Percentiles rank a stretch among this genome's conserved stretches.
Conservation (phyloP, 2,329 filamentous ascomycete species). For the Aureobasidium sp. region DNA sequence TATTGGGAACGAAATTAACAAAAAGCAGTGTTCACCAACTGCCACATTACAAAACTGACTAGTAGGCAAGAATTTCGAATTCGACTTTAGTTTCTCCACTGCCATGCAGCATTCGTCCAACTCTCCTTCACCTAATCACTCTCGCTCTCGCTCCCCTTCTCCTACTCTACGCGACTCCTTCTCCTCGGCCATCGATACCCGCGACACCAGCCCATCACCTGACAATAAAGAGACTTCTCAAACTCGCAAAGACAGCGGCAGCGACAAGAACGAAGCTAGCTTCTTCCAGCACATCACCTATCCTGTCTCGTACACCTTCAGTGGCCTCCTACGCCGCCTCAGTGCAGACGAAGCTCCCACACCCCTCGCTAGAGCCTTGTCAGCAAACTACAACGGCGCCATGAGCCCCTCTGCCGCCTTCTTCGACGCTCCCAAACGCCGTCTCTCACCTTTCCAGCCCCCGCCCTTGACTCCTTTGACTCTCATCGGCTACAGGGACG, state of each 20-base stretch:
- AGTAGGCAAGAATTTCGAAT: background rate
- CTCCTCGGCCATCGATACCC: background rate
- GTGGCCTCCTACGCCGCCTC: conserved; percentile 41
- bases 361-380: conserved; percentile 29
- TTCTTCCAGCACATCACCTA: conserved; percentile 41
- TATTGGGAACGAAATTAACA: background rate
- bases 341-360: conserved; percentile 37
- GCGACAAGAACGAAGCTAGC: conserved; percentile 14
- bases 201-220: background rate
- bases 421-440: conserved; percentile 54
- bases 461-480: conserved; percentile 78
- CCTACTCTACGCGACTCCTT: background rate
- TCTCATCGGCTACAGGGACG: conserved; percentile 58
- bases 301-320: conserved; percentile 42
- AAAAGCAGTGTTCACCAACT: conserved; percentile 11
- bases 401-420: conserved; percentile 39
- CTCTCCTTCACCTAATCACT: background rate
- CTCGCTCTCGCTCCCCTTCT: background rate
- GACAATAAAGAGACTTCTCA: background rate
- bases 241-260: background rate
- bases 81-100: background rate
- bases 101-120: background rate
- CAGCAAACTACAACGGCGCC: conserved; percentile 33
- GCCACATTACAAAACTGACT: conserved; percentile 4
- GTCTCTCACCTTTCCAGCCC: conserved; percentile 72